Evolutionary conservation across 345 rosid species (phyloP), one percentile per base, ranked within the genome.

Genomic region (Euphorbia peplus): DNA sequence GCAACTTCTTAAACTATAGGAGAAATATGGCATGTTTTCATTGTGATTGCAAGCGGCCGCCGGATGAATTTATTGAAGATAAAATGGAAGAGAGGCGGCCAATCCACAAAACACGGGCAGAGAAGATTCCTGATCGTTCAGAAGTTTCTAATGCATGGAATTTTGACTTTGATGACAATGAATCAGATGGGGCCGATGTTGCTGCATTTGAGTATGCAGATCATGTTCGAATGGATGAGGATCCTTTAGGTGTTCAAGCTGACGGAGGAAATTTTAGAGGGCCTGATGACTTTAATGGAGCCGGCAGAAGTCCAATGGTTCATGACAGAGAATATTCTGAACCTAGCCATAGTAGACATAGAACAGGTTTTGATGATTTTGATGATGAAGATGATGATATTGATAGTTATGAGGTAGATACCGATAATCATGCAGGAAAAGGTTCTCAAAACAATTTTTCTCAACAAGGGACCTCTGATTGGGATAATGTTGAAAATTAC

Each of bases 31-130:
- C 89, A 14, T 95, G 99, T 78, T 90, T 92, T 74, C 98, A 88
- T 70, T 95, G 99, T 70, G 99, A 92, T 66, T 95, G 99, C 83
- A 92, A 95, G 80, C 92, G 98, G 66, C 98, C 99, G 24, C 81
- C 90, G 0, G 98, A 88, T 72, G 86, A 84, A 66, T 83, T 83
- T 71, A 16, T 75, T 63, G 93, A 90, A 64, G 78, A 82, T 65
- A 82, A 80, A 78, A 35, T 86, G 72, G 90, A 71, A 73, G 90
- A 90, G 62, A 78, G 70, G 67, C 80, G 58, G 67, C 86, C 47
- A 32, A 83, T 80, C 80, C 70, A 73, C n/a, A 77, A 73, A 72
- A 44, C 76, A 73, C 75, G 84, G 66, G 35, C 64, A 21, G 90
- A 83, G 71, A 84, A 83, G 70, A 68, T 62, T 76, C 73, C 81